Conservation (phyloP, 192 early-diverging fungal species). For the Coemansia sp. region DNA sequence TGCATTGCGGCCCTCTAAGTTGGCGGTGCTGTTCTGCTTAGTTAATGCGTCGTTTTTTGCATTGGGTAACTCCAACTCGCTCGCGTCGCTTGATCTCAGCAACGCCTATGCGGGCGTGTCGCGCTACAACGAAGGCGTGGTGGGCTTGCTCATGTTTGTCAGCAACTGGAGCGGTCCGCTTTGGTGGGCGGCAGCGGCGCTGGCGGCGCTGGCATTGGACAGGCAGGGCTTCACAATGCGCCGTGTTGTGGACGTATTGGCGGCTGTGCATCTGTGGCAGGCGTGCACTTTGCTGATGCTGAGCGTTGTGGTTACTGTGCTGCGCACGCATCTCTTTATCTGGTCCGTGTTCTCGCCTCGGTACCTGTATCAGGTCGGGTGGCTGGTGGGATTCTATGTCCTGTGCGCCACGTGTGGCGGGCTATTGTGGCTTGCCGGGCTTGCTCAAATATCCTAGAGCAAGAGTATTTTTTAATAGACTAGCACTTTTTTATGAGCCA, state of each 20-base stretch:
- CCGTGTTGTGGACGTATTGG: conserved; percentile 10
- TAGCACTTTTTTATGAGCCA: not conserved
- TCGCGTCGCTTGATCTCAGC: conserved; percentile 75
- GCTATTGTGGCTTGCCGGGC: conserved; percentile 19
- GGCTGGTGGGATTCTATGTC: conserved; percentile 54
- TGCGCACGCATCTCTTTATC: conserved; percentile 72
- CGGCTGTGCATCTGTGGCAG: conserved; percentile 39
- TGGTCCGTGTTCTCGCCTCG: conserved; percentile 85
- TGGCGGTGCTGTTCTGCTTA: conserved; percentile 50
- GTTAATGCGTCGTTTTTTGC: conserved; percentile 61
- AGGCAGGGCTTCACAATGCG: not conserved
- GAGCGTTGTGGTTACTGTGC: conserved; percentile 61
- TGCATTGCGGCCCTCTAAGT: conserved; percentile 27
- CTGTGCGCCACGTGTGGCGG: conserved; percentile 21
- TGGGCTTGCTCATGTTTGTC: conserved; percentile 67
- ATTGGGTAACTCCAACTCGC: conserved; percentile 74
- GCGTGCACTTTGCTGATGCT: conserved; percentile 55
- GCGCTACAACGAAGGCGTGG: conserved; percentile 58
- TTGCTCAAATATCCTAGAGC: not conserved
- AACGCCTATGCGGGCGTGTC: conserved; percentile 73
- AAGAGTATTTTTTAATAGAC: not conserved
- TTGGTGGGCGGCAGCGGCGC: conserved; percentile 59
- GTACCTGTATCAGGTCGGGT: conserved; percentile 72
- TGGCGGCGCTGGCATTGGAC: conserved; percentile 14
- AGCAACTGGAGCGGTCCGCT: conserved; percentile 72